Evolutionary conservation across 2,329 filamentous ascomycete species (phyloP), one percentile per base, ranked within the genome.

Genomic region (Botrytis paeoniae): DNA sequence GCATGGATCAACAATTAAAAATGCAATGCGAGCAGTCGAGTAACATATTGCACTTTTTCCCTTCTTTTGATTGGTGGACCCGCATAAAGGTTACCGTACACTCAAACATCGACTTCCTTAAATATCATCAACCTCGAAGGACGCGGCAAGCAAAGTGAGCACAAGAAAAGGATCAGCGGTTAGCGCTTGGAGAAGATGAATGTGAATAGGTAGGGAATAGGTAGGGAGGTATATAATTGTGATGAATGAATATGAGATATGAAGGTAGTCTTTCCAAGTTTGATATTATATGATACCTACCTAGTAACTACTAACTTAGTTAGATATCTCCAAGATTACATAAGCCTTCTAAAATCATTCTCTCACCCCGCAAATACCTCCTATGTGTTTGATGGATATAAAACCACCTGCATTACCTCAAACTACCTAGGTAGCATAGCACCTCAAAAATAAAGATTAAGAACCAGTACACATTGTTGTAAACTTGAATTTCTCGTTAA

Each of bases 11-110:
- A 29, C 60, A 41, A 41, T 29, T 16, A 43, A 45, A 43, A 45
- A 64, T 64, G 62, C 62, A 64, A 64, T 64, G 62, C 62, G 62
- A 43, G 62, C 41, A 32, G n/a, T n/a, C 62, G 62, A 64, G 39
- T 43, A 32, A 29, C 45, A 66, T 66, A 1, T 51, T 35, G 45
- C 9, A 22, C 61, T 25, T 45, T 35, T 35, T 25, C 12, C 10
- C 5, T 3, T 4, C 7, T 37, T 39, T 1, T 66, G 43, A 66
- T 66, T 66, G 64, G 64, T 39, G 14, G 63, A n/a, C 43, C 22
- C 37, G 22, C 32, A 66, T 18, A 35, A 37, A 41, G 63, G 43
- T 48, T 51, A 51, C 63, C 63, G 63, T 66, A 66, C 43, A 37
- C 43, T 48, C 32, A 59, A 48, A 65, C 29, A 62, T 61, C 59